Conservation (phyloP, 2,329 filamentous ascomycete species). For the Paraphaeosphaeria sporulosa region DNA sequence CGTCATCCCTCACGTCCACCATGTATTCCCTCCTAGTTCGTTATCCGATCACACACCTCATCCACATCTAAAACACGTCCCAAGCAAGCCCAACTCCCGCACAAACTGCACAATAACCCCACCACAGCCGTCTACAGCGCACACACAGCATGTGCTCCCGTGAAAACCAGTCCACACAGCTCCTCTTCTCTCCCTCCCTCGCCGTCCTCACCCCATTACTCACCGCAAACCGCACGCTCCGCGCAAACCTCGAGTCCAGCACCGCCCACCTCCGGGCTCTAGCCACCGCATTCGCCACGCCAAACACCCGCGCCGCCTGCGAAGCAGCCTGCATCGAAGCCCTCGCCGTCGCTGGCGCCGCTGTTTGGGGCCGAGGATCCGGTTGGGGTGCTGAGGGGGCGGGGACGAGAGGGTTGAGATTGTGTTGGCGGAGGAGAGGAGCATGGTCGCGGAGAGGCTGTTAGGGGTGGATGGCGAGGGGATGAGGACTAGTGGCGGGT, state of each 20-base stretch:
- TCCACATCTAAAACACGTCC: too few species aligned
- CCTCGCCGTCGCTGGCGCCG: background rate
- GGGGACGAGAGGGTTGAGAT: background rate
- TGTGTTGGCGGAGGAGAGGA: background rate
- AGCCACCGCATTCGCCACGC: background rate
- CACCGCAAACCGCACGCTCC: background rate
- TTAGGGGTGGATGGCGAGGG: too few species aligned
- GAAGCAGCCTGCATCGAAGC: constrained; percentile 1
- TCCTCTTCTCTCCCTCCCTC: background rate
- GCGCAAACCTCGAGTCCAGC: too few species aligned
- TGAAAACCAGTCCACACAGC: too few species aligned
- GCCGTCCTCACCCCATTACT: background rate
- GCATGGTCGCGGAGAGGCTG: too few species aligned
- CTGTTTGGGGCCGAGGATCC: background rate
- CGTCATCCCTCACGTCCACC: too few species aligned
- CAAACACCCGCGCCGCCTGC: background rate
- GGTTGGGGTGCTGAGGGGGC: background rate
- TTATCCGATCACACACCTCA: too few species aligned
- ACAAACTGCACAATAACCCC: background rate
- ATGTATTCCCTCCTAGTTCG: too few species aligned
- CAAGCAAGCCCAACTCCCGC: too few species aligned
- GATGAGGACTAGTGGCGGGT: too few species aligned
- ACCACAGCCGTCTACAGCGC: background rate
- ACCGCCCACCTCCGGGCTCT: background rate
- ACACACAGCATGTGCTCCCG: background rate